Percentiles rank a stretch among this genome's conserved stretches.
Evolutionary conservation across 805 yeast genomes (phyloP).

Genomic region (Saccharomycopsis lassenensis): DNA sequence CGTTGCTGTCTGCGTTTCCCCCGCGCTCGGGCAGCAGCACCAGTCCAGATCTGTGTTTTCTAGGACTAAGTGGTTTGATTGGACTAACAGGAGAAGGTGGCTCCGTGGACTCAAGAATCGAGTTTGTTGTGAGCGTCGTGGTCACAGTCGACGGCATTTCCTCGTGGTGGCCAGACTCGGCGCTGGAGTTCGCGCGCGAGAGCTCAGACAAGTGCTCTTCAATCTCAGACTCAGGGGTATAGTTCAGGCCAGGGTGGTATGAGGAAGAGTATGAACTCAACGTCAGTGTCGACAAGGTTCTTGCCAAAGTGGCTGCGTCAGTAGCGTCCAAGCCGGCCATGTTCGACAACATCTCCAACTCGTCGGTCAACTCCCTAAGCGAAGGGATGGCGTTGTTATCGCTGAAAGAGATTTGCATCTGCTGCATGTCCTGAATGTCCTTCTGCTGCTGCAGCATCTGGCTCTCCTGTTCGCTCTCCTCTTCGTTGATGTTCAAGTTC

Average conservation of each 20-base stretch:
- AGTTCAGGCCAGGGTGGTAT: neutral
- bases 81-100: too few relatives aligned
- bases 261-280: constrained; percentile 29
- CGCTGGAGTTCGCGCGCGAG: neutral
- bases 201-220: too few relatives aligned
- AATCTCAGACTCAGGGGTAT: too few relatives aligned
- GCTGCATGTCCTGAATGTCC: neutral
- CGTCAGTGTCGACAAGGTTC: constrained; percentile 64
- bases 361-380: constrained; percentile 59
- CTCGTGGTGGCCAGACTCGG: neutral
- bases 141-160: too few relatives aligned
- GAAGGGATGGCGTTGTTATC: constrained; percentile 40
- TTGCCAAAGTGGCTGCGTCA: constrained; percentile 75
- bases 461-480: constrained; percentile 12
- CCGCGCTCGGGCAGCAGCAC: too few relatives aligned
- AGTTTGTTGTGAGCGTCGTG: too few relatives aligned
- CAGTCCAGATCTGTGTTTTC: too few relatives aligned
- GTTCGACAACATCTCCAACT: constrained; percentile 61
- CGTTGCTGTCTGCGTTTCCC: too few relatives aligned
- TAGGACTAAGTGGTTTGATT: too few relatives aligned
- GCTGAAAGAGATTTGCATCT: neutral
- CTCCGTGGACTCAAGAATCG: too few relatives aligned
- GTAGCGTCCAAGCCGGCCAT: constrained; percentile 69
- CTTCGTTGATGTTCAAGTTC: constrained; percentile 16
- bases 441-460: constrained; percentile 1